Base-by-base conservation (phyloP, 768 basidiomycete species). In the Mrakia frigida region DNA sequence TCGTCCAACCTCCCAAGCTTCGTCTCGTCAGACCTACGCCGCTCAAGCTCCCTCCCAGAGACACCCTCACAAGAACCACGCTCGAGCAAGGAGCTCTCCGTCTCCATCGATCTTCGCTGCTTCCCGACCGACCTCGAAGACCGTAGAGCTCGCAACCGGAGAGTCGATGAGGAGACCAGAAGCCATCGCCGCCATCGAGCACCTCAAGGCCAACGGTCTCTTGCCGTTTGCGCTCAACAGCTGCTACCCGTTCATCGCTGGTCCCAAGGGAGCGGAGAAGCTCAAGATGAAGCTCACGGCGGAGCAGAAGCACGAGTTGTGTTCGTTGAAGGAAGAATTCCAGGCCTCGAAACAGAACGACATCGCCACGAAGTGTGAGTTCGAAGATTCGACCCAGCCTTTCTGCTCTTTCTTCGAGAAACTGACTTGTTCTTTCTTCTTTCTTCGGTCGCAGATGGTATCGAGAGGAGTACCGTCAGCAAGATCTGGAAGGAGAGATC, bases 381-480 rank as follows among this genome's bases (percentile, higher is more conserved):
- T 13, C 1, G 46, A 50, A 3, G 25, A n/a, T 28, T 56, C 56
- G 56, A 56, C 56, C 1, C 5, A 28, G 3, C 18, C 28, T 11
- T 13, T 56, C 6, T n/a, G 25, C n/a, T 25, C 25, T 56, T 6
- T 56, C 1, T 56, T 52, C 50, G 16, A 18, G 16, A 14, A n/a
- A n/a, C 56, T 56, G 56, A 28, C n/a, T 25, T 28, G 2, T 28
- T 25, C 56, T 0, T 3, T 28, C n/a, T 56, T n/a, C 43, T 46
- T 46, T 18, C 43, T 25, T n/a, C 25, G 2, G 18, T 28, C 10
- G 9, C n/a, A 56, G 56, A 90, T 82, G 88, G 88, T 70, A 90
- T 94, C 77, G 93, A 95, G 81, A 89, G 93, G 72, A 94, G 92
- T 84, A 95, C 93, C n/a, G 90, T 95, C 83, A 92, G 91, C 84